A percentile compares a stretch with the other conserved stretches of the same genome.
Conservation (phyloP, 1,284 basidiomycete genomes). For the Boletus mariae region DNA sequence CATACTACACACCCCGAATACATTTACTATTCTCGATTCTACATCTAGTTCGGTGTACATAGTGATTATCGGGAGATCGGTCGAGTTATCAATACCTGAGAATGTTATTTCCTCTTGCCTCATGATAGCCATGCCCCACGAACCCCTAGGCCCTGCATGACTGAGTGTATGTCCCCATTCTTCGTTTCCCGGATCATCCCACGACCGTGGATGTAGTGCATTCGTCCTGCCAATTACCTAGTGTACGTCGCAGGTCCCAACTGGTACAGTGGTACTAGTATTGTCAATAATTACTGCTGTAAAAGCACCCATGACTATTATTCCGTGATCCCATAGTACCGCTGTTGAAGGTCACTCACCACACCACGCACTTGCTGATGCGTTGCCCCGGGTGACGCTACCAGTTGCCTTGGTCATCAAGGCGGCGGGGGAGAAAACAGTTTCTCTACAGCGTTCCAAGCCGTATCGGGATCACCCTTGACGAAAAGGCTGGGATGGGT, state of each 20-base stretch:
- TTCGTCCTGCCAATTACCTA: neutral
- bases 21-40: no score
- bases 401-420: neutral
- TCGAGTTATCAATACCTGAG: no score
- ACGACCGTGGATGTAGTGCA: neutral
- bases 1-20: no score
- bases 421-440: slow-evolving; percentile 8
- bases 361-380: neutral
- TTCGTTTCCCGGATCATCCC: neutral
- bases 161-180: no score
- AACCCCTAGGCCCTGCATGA: no score
- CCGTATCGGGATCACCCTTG: neutral
- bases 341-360: neutral
- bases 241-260: neutral
- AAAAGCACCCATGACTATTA: neutral
- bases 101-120: no score
- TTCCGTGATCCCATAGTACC: neutral
- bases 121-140: neutral
- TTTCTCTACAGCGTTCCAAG: slow-evolving; percentile 14
- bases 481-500: slow-evolving; percentile 3
- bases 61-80: no score
- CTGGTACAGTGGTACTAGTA: neutral
- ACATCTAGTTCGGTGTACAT: no score
- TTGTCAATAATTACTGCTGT: neutral
- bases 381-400: neutral